Base-by-base conservation (phyloP, 345 rosid genomes). In the Dovyalis caffra region DNA sequence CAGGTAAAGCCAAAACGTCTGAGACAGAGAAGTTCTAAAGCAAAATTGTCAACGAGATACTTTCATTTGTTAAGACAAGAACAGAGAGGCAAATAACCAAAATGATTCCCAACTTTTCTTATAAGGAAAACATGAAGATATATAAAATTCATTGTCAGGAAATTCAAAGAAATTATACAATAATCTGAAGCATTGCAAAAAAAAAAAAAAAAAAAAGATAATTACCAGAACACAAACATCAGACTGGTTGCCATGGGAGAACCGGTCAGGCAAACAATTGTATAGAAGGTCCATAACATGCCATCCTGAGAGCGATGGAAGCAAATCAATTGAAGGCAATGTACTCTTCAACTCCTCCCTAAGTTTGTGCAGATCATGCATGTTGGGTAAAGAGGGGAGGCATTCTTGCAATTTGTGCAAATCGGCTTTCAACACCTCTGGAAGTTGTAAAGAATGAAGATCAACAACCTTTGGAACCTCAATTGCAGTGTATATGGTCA, bases 251-350 rank as follows among this genome's bases (percentile, higher is more conserved):
- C 87, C 87, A 77, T 81, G 84, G 73, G 88, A 90, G 84, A 90
- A 91, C 71, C 94, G 76, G 69, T 89, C 96, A 9, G 99, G 98
- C 81, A 95, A 83, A 84, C 97, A 95, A 81, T 92, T 95, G 77
- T 91, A 86, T 33, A 92, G 84, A 77, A 88, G 89, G 8, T 95
- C 98, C 89, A 82, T 78, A 10, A 92, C 86, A 82, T 90, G 91
- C 99, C 97, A 91, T 56, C 80, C 38, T 21, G 88, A 80, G 64
- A 85, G 71, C 0, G 90, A 85, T 29, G 81, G 79, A 29, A 85
- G 73, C 70, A 82, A 75, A 76, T 79, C 85, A 85, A 84, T 75
- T 10, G 85, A 77, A 68, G 83, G 81, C 66, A 87, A 73, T 21
- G 83, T 62, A 28, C 71, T 75, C 83, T 73, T 85, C 56, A 87